Percentiles rank a stretch among this genome's conserved stretches.
Conservation (phyloP, 805 yeast species). For the Saccharomycopsis sp. region DNA sequence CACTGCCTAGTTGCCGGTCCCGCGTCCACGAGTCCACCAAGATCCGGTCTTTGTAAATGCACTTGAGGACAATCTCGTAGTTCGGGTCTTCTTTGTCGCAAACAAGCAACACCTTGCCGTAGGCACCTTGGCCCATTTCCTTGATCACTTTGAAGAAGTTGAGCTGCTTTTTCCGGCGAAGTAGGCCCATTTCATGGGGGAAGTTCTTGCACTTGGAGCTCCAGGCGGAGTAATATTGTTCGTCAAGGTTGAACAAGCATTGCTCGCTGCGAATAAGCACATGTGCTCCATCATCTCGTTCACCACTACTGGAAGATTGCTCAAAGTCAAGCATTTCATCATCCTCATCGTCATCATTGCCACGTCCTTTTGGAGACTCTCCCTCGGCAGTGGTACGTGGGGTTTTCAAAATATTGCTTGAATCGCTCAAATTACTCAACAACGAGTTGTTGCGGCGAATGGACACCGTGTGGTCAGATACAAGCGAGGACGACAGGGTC, state of each 20-base stretch:
- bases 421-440: constrained; percentile 10
- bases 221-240: constrained; percentile 33
- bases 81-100: constrained; percentile 52
- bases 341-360: background rate
- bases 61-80: constrained; percentile 71
- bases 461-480: too few relatives aligned
- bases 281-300: background rate
- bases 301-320: too few relatives aligned
- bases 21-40: constrained; percentile 97
- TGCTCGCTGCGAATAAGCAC: constrained; percentile 29
- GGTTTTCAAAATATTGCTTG: too few relatives aligned
- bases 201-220: constrained; percentile 29
- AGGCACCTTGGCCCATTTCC: constrained; percentile 92
- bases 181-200: constrained; percentile 48
- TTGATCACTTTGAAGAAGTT: constrained; percentile 62
- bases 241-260: constrained; percentile 38
- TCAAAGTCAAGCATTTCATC: too few relatives aligned
- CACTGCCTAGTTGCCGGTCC: constrained; percentile 82
- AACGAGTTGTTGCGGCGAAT: constrained; percentile 5
- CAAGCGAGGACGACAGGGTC: too few relatives aligned
- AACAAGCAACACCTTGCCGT: constrained; percentile 85
- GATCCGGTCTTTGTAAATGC: constrained; percentile 86
- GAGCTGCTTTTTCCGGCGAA: constrained; percentile 62
- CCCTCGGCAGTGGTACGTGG: too few relatives aligned
- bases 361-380: too few relatives aligned